Percentiles rank a stretch among this genome's conserved stretches.
phyloP scores from a whole-genome alignment of 495 filamentous ascomycete species.

The Lophiostoma macrostomum region DNA sequence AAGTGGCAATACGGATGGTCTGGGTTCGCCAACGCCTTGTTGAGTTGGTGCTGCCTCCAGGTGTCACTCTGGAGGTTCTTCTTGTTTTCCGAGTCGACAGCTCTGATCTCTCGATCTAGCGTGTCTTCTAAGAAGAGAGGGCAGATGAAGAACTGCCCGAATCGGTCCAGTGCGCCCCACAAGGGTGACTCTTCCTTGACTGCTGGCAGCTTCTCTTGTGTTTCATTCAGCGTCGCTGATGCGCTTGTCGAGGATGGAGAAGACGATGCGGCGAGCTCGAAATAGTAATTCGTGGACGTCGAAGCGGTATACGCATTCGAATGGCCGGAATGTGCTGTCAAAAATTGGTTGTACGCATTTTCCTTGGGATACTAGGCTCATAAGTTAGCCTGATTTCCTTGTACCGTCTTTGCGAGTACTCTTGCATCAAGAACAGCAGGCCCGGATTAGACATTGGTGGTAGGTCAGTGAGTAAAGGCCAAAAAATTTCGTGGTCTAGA shows the following conservation, averaged over 20 bases:
- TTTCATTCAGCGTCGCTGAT: constrained; percentile 16
- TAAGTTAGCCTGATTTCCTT: neutral
- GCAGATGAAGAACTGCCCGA: constrained; percentile 95
- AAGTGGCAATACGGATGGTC: constrained; percentile 95
- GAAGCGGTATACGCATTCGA: constrained; percentile 94
- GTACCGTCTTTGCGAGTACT: neutral
- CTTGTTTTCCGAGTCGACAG: constrained; percentile 98
- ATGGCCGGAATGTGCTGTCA: constrained; percentile 80
- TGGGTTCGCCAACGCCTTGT: constrained; percentile 84
- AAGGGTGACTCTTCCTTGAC: constrained; percentile 58
- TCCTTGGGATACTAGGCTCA: constrained; percentile 73
- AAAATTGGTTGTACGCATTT: constrained; percentile 93
- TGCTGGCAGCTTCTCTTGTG: constrained; percentile 24
- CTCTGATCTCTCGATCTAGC: constrained; percentile 83
- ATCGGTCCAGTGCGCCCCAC: constrained; percentile 87
- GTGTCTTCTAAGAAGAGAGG: constrained; percentile 89
- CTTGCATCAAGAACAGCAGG: no score
- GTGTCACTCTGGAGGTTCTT: constrained; percentile 96
- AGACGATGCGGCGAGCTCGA: constrained; percentile 76
- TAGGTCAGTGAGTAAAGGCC: no score
- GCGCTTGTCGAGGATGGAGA: constrained; percentile 36
- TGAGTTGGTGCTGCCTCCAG: constrained; percentile 90
- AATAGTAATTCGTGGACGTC: constrained; percentile 97
- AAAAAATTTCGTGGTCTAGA: no score
- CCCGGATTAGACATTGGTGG: no score